A percentile compares a stretch with the other conserved stretches of the same genome.
phyloP scores from a whole-genome alignment of 2,329 filamentous ascomycete species.

The Ophiocordyceps robertsii region DNA sequence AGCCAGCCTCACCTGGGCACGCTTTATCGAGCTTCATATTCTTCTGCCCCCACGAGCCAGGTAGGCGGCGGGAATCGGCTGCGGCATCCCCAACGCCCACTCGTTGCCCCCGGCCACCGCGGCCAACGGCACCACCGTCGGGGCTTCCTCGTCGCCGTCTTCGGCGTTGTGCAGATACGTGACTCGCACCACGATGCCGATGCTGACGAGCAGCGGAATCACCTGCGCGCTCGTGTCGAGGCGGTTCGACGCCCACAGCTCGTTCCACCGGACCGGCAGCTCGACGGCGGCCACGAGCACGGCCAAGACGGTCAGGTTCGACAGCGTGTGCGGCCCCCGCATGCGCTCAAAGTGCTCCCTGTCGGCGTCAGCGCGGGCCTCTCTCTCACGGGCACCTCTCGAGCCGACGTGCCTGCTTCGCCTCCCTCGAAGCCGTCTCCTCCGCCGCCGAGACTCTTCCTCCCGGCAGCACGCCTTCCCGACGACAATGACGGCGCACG shows the following conservation, averaged over 20 bases:
- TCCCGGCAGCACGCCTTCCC: slow-evolving; percentile 8
- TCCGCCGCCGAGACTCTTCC: neutral
- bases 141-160: slow-evolving; percentile 1
- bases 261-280: slow-evolving; percentile 19
- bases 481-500: slow-evolving; percentile 10
- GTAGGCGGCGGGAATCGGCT: too few relatives aligned
- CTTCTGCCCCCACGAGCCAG: too few relatives aligned
- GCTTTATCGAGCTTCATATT: too few relatives aligned
- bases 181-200: slow-evolving; percentile 11
- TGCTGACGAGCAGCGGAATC: slow-evolving; percentile 17
- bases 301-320: slow-evolving; percentile 13
- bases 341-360: neutral
- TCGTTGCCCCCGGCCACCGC: too few relatives aligned
- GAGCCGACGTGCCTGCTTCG: slow-evolving; percentile 6
- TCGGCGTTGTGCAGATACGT: slow-evolving; percentile 10
- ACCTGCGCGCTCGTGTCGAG: slow-evolving; percentile 16
- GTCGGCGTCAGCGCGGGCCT: neutral
- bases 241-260: slow-evolving; percentile 9
- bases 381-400: neutral
- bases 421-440: slow-evolving; percentile 2
- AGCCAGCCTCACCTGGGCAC: too few relatives aligned
- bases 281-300: slow-evolving; percentile 18
- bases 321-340: slow-evolving; percentile 2
- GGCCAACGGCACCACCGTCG: neutral
- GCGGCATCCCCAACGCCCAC: too few relatives aligned